Evolutionary conservation across 2,329 filamentous ascomycete genomes (phyloP).

Genomic region (Beauveria australis): DNA sequence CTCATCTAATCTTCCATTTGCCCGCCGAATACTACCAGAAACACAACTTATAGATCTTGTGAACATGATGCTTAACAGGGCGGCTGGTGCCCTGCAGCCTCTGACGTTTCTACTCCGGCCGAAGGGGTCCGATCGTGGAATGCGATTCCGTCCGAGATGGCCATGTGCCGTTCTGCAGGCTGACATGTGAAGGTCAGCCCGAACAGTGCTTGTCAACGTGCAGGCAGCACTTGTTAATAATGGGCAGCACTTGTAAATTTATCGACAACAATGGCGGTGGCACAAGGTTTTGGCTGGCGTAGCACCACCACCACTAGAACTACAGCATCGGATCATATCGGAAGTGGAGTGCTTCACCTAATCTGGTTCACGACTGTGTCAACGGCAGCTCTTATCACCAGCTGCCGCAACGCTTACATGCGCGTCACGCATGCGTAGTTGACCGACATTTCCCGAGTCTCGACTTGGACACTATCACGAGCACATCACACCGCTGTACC

Average conservation of each 20-base stretch:
- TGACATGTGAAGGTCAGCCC: conserved; percentile 3
- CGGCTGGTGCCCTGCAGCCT: neutral
- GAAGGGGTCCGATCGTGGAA: neutral
- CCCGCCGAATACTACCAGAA: neutral
- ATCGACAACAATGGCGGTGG: neutral
- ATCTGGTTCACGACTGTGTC: neutral
- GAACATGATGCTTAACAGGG: neutral
- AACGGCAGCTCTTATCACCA: neutral
- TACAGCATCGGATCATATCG: conserved; percentile 1
- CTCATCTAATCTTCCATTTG: neutral
- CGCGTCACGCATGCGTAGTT: neutral
- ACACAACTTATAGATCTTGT: too few species aligned
- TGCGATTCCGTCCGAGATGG: neutral
- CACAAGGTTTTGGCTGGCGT: neutral
- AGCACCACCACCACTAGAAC: neutral
- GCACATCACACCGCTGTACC: neutral
- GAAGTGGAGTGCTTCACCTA: neutral
- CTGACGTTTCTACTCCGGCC: neutral
- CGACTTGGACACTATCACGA: neutral
- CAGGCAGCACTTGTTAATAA: too few species aligned
- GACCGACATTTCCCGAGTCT: neutral
- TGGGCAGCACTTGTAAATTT: neutral
- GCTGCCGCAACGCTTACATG: neutral
- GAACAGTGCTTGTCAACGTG: neutral
- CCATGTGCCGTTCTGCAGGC: neutral